A percentile compares a stretch with the other conserved stretches of the same genome.
Conservation (phyloP, 352 stramenopile species). For the Phytophthora constricta region DNA sequence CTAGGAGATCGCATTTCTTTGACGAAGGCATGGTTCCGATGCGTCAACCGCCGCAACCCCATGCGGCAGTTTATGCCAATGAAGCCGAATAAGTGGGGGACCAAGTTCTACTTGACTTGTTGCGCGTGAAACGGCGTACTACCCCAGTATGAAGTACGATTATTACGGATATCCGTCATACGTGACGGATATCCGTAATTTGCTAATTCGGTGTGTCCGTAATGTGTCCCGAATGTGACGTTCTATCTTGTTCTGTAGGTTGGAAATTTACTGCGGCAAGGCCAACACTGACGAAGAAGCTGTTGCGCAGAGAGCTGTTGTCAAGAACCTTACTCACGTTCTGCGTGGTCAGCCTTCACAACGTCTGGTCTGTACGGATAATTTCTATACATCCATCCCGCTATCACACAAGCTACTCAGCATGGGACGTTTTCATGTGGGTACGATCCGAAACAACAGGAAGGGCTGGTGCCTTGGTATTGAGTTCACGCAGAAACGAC, state of each 20-base stretch:
- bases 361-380: slow-evolving; percentile 12
- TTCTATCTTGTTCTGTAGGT: neutral
- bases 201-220: too few species aligned
- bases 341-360: slow-evolving; percentile 2
- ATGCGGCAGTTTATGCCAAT: slow-evolving; percentile 12
- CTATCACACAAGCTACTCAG: slow-evolving; percentile 19
- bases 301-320: neutral
- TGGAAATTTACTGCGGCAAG: slow-evolving; percentile 5
- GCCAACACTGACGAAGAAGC: neutral
- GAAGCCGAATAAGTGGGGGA: slow-evolving; percentile 21
- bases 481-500: slow-evolving; percentile 19
- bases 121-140: slow-evolving; percentile 6
- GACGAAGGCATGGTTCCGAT: slow-evolving; percentile 20
- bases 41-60: neutral
- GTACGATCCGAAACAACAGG: slow-evolving; percentile 13
- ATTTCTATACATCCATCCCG: slow-evolving; percentile 16
- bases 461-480: slow-evolving; percentile 16
- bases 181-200: neutral
- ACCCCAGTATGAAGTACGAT: slow-evolving; percentile 10
- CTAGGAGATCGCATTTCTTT: neutral
- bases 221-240: neutral
- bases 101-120: slow-evolving; percentile 28
- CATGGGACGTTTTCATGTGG: slow-evolving; percentile 16
- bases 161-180: too few species aligned
- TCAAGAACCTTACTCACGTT: slow-evolving; percentile 8